These are phyloP conservation scores for Trypanosoma platydactyli DNA, from an alignment of 208 protist genomes.

Conservation along the genomic window DNA sequence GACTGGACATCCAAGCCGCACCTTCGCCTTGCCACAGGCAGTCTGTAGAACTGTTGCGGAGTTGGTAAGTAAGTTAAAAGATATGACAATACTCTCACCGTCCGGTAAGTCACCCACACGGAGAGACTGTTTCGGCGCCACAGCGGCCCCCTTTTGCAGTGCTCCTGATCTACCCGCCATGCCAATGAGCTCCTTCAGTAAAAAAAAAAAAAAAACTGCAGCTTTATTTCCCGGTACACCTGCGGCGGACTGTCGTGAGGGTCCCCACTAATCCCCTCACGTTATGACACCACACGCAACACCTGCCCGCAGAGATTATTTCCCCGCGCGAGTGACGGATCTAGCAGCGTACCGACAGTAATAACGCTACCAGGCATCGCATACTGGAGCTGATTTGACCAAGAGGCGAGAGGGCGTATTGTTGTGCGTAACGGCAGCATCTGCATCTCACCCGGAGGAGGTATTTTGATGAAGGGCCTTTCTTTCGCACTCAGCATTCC, in stretches of 20 bases:
- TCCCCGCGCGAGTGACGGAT: slow-evolving; percentile 98
- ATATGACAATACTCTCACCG: slow-evolving; percentile 97
- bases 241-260: slow-evolving; percentile 11
- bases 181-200: slow-evolving; percentile 93
- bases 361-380: slow-evolving; percentile 99
- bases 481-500: neutral
- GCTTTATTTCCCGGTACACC: slow-evolving; percentile 93
- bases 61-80: slow-evolving; percentile 96
- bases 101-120: slow-evolving; percentile 81
- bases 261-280: neutral
- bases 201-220: slow-evolving; percentile 95
- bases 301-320: slow-evolving; percentile 98
- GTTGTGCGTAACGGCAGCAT: slow-evolving; percentile 93
- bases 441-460: slow-evolving; percentile 46
- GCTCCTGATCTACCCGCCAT: slow-evolving; percentile 30
- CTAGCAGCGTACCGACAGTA: slow-evolving; percentile 99
- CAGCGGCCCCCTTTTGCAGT: neutral
- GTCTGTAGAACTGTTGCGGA: slow-evolving; percentile 88
- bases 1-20: slow-evolving; percentile 91
- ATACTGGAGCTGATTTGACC: slow-evolving; percentile 98
- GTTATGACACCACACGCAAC: slow-evolving; percentile 43
- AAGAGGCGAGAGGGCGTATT: slow-evolving; percentile 95
- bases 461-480: neutral
- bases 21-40: slow-evolving; percentile 91
- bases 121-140: neutral